These are phyloP conservation scores for Teratosphaeria destructans DNA, from an alignment of 2,329 filamentous ascomycete genomes.

Conservation along the genomic window DNA sequence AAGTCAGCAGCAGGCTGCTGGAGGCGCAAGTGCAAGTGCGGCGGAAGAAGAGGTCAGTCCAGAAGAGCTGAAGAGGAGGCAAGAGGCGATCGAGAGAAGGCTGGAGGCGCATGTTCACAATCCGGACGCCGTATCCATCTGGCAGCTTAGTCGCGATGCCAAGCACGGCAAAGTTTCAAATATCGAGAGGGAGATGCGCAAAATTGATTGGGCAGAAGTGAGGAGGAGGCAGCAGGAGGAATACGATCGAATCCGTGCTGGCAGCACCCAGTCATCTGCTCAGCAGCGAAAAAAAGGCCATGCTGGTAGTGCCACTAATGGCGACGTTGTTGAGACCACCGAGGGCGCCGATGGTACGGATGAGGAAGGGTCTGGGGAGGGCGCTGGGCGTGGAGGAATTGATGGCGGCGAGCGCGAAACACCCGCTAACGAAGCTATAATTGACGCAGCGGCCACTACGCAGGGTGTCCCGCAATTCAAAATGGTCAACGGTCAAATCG, in stretches of 20 bases:
- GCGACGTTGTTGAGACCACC: conserved; percentile 6
- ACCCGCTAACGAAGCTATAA: conserved; percentile 6
- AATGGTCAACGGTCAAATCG: conserved; percentile 61
- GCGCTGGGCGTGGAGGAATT: conserved; percentile 3
- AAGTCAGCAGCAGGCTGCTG: background rate
- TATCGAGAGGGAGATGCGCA: conserved; percentile 60
- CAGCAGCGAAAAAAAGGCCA: background rate
- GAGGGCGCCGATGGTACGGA: conserved; percentile 12
- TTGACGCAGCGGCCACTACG: conserved; percentile 8
- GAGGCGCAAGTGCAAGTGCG: conserved; percentile 5
- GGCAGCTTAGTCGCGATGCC: conserved; percentile 55
- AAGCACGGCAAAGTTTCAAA: conserved; percentile 58
- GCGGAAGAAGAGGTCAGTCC: conserved; percentile 5
- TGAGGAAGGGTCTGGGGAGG: conserved; percentile 4
- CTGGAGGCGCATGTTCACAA: conserved; percentile 45
- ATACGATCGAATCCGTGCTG: background rate
- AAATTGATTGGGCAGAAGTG: conserved; percentile 50
- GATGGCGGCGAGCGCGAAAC: background rate
- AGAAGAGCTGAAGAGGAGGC: conserved; percentile 6
- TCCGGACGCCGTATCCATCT: conserved; percentile 57
- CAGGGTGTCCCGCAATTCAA: conserved; percentile 32
- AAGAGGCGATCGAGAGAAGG: conserved; percentile 16
- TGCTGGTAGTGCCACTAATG: background rate
- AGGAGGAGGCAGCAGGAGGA: conserved; percentile 3
- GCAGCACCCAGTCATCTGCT: background rate